A percentile compares a stretch with the other conserved stretches of the same genome.
Conservation (phyloP, 2,329 filamentous ascomycete species). For the Amauroascus verrucosus region DNA sequence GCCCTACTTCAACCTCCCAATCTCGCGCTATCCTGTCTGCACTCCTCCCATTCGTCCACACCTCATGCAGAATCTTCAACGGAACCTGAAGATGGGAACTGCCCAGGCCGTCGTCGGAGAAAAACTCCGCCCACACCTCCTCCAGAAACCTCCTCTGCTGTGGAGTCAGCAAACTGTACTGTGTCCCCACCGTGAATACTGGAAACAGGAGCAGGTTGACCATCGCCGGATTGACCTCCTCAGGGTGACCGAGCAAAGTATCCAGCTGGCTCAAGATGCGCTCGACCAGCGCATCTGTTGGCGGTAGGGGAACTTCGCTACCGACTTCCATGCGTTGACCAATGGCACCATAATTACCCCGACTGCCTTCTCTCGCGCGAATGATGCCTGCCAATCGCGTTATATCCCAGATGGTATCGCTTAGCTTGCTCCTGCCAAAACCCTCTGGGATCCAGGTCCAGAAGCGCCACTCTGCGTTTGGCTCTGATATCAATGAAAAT, state of each 20-base stretch:
- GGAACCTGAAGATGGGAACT: slow-evolving; percentile 7
- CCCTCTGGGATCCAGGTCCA: slow-evolving; percentile 12
- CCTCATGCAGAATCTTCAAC: slow-evolving; percentile 9
- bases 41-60: slow-evolving; percentile 10
- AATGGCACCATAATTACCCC: not conserved
- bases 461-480: slow-evolving; percentile 10
- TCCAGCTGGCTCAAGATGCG: slow-evolving; percentile 3
- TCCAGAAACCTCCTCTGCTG: slow-evolving; percentile 9
- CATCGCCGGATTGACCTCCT: not conserved
- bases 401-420: slow-evolving; percentile 9
- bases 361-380: not conserved
- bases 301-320: not conserved
- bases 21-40: slow-evolving; percentile 13
- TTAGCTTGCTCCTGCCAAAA: not conserved
- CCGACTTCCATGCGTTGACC: not conserved
- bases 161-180: slow-evolving; percentile 2
- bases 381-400: slow-evolving; percentile 13
- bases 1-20: slow-evolving; percentile 10
- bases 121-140: slow-evolving; percentile 11
- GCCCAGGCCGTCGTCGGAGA: slow-evolving; percentile 2
- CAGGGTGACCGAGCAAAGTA: not conserved
- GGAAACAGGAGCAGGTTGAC: slow-evolving; percentile 14
- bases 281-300: slow-evolving; percentile 4
- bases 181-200: slow-evolving; percentile 12
- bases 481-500: slow-evolving; percentile 11